Conservation (phyloP, 2,329 filamentous ascomycete species). For the Zymoseptoria passerinii region DNA sequence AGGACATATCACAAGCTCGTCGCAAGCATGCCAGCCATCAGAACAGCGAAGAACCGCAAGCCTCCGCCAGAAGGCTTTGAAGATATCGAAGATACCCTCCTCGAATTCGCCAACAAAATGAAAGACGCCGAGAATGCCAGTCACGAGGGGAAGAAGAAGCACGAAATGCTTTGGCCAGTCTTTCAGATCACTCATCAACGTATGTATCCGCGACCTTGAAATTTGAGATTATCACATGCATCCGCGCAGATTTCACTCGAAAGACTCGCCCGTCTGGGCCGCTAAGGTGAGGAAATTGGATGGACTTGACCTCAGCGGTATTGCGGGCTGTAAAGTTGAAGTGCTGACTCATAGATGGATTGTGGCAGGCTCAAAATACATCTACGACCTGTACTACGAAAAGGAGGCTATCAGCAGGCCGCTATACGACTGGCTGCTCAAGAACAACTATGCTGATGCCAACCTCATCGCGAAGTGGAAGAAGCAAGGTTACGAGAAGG, state of each 20-base stretch:
- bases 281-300: constrained; percentile 27
- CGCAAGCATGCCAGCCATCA: constrained; percentile 62
- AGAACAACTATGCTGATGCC: constrained; percentile 91
- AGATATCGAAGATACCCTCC: constrained; percentile 78
- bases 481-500: constrained; percentile 98
- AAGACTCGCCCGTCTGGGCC: constrained; percentile 10
- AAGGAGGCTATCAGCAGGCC: constrained; percentile 90
- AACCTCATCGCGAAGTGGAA: constrained; percentile 99
- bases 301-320: constrained; percentile 23
- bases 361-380: constrained; percentile 60
- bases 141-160: constrained; percentile 68
- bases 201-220: constrained; percentile 33
- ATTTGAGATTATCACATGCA: constrained; percentile 2
- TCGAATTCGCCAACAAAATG: constrained; percentile 85
- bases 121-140: constrained; percentile 90
- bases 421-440: constrained; percentile 92
- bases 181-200: constrained; percentile 96
- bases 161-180: constrained; percentile 92
- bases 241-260: neutral
- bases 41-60: constrained; percentile 68
- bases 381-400: constrained; percentile 96
- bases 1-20: neutral
- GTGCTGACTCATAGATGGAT: constrained; percentile 13
- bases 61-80: constrained; percentile 78
- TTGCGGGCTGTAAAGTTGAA: constrained; percentile 1